phyloP scores from a whole-genome alignment of 2,329 filamentous ascomycete species.

The Xylaria multiplex region DNA sequence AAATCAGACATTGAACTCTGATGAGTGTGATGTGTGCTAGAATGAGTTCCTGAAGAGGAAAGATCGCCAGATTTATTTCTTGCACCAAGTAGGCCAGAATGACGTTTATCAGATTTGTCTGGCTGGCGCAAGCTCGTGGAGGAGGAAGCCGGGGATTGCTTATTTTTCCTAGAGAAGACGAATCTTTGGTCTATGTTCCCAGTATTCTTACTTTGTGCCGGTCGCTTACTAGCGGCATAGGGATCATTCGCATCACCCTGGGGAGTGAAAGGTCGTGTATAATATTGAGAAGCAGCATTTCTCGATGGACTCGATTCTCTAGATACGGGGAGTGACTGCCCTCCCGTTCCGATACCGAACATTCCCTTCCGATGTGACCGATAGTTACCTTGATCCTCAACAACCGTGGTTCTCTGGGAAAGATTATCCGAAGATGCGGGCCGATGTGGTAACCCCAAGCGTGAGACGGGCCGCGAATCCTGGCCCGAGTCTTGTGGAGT shows the following conservation, averaged over 20 bases:
- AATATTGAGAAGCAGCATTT: slow-evolving; percentile 69
- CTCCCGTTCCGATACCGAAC: slow-evolving; percentile 60
- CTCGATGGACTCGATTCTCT: slow-evolving; percentile 73
- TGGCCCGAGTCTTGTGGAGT: slow-evolving; percentile 76
- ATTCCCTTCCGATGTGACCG: slow-evolving; percentile 63
- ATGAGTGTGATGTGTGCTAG: slow-evolving; percentile 61
- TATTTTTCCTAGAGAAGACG: slow-evolving; percentile 81
- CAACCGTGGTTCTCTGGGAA: slow-evolving; percentile 54
- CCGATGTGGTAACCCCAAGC: slow-evolving; percentile 55
- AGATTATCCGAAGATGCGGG: slow-evolving; percentile 56
- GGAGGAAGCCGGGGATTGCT: slow-evolving; percentile 67
- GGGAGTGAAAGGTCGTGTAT: slow-evolving; percentile 80
- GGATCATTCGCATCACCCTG: slow-evolving; percentile 84
- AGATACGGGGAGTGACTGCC: slow-evolving; percentile 65
- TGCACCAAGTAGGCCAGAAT: slow-evolving; percentile 56
- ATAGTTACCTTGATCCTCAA: slow-evolving; percentile 48
- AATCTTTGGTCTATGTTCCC: slow-evolving; percentile 80
- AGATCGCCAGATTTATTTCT: slow-evolving; percentile 56
- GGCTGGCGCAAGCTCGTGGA: slow-evolving; percentile 61
- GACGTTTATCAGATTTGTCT: slow-evolving; percentile 61
- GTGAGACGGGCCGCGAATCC: slow-evolving; percentile 57
- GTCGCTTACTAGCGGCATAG: slow-evolving; percentile 83
- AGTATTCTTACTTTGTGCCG: slow-evolving; percentile 72
- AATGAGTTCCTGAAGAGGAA: slow-evolving; percentile 58
- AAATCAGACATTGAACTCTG: slow-evolving; percentile 92